Conservation (phyloP, 208 protist genomes). For the Leishmania braziliensis region DNA sequence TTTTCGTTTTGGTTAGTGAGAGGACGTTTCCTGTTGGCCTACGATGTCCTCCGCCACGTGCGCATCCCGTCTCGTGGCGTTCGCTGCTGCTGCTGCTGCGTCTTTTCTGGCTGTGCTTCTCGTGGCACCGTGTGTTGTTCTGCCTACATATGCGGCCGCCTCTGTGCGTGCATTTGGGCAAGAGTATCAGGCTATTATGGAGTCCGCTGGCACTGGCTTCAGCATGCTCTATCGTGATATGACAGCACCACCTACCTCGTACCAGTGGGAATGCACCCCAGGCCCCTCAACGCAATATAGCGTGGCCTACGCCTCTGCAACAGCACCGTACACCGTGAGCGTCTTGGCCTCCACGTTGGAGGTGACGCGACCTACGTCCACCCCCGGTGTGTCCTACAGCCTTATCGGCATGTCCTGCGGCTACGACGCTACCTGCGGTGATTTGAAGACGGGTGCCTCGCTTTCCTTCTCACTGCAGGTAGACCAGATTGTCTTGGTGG, state of each 20-base stretch:
- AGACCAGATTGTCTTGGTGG: conserved; percentile 21
- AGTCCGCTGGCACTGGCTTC: conserved; percentile 21
- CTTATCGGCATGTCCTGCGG: conserved; percentile 22
- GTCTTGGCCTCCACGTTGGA: conserved; percentile 3
- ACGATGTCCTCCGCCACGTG: background rate
- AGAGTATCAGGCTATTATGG: conserved; percentile 29
- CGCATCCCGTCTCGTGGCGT: background rate
- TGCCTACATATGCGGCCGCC: background rate
- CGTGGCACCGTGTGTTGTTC: background rate
- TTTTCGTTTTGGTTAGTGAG: background rate
- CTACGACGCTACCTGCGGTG: conserved; percentile 13
- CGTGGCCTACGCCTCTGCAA: conserved; percentile 30
- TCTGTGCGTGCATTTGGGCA: conserved; percentile 12
- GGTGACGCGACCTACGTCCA: conserved; percentile 8
- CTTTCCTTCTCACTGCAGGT: conserved; percentile 9
- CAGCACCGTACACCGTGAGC: conserved; percentile 16
- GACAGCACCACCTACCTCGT: conserved; percentile 17
- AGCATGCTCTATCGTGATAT: conserved; percentile 26
- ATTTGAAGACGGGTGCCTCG: conserved; percentile 5
- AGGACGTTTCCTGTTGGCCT: background rate
- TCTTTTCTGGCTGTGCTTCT: background rate
- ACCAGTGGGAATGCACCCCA: conserved; percentile 21
- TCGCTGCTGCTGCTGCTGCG: background rate
- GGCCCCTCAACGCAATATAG: conserved; percentile 1
- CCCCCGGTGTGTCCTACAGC: conserved; percentile 16